Evolutionary conservation across 257 asterid genomes (phyloP).

Genomic region (Scutellaria barbata): DNA sequence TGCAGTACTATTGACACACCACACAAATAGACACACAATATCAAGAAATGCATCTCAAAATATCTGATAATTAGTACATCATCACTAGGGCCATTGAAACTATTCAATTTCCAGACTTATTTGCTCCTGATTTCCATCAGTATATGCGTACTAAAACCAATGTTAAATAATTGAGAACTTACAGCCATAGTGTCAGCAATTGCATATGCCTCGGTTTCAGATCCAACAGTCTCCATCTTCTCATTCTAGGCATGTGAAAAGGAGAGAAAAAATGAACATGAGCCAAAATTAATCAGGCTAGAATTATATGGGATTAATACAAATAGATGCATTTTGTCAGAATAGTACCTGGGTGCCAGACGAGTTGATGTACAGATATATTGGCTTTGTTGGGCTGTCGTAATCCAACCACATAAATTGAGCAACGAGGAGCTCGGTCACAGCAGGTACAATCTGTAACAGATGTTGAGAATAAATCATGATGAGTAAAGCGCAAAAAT

Average conservation of each 20-base stretch:
- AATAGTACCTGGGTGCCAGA: slow-evolving; percentile 82
- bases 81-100: not conserved
- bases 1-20: slow-evolving; percentile 58
- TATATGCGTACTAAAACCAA: not conserved
- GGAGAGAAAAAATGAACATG: slow-evolving; percentile 1
- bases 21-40: slow-evolving; percentile 9
- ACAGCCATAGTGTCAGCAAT: slow-evolving; percentile 86
- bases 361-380: slow-evolving; percentile 87
- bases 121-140: slow-evolving; percentile 15
- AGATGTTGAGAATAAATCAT: slow-evolving; percentile 21
- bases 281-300: not conserved
- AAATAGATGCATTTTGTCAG: slow-evolving; percentile 19
- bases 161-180: slow-evolving; percentile 44
- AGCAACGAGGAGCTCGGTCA: slow-evolving; percentile 86
- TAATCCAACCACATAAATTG: slow-evolving; percentile 90
- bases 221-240: slow-evolving; percentile 81
- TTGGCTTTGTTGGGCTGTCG: slow-evolving; percentile 76
- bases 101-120: slow-evolving; percentile 1
- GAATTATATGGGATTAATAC: not conserved
- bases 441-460: slow-evolving; percentile 86
- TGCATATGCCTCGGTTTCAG: slow-evolving; percentile 91
- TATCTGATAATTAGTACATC: not conserved
- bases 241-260: slow-evolving; percentile 57
- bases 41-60: slow-evolving; percentile 21
- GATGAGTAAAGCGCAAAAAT: not conserved